These are phyloP conservation scores for Termitomyces sp. DNA, from an alignment of 768 basidiomycete genomes.

Conservation along the genomic window DNA sequence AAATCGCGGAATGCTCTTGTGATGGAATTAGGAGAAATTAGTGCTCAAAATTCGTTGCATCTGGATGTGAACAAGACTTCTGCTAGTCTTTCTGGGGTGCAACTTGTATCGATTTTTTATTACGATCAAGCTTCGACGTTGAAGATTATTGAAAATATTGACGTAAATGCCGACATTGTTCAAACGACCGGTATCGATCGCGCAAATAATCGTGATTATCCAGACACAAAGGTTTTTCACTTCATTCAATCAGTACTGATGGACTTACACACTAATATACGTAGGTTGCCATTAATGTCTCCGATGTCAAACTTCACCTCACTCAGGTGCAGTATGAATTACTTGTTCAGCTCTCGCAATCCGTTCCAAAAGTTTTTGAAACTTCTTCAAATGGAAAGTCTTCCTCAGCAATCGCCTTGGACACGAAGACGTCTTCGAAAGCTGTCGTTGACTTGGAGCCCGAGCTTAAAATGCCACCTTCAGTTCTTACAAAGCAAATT, in stretches of 20 bases:
- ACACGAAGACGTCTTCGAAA: conserved; percentile 4
- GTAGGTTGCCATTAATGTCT: conserved; percentile 68
- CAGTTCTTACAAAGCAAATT: conserved; percentile 19
- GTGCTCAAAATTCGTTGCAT: conserved; percentile 71
- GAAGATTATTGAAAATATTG: conserved; percentile 90
- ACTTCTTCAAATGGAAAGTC: conserved; percentile 35
- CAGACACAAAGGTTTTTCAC: conserved; percentile 75
- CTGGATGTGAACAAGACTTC: conserved; percentile 49
- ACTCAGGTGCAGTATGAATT: conserved; percentile 81
- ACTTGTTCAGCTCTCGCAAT: conserved; percentile 57
- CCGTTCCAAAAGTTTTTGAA: conserved; percentile 63
- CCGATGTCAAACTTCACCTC: conserved; percentile 78
- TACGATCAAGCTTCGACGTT: conserved; percentile 45
- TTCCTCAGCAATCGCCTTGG: conserved; percentile 18
- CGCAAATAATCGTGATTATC: conserved; percentile 41
- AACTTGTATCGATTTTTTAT: conserved; percentile 67
- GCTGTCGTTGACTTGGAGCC: conserved; percentile 20
- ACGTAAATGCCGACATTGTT: conserved; percentile 60
- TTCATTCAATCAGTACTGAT: not conserved
- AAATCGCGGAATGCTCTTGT: conserved; percentile 63
- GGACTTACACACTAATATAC: conserved; percentile 21
- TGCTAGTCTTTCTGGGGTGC: conserved; percentile 80
- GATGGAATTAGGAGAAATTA: conserved; percentile 85
- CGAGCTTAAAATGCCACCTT: not conserved
- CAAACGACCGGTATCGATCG: conserved; percentile 58